Percentiles rank a stretch among this genome's conserved stretches.
These are phyloP conservation scores for Fraxinus velutina DNA, from an alignment of 305 asterid genomes.

Conservation along the genomic window DNA sequence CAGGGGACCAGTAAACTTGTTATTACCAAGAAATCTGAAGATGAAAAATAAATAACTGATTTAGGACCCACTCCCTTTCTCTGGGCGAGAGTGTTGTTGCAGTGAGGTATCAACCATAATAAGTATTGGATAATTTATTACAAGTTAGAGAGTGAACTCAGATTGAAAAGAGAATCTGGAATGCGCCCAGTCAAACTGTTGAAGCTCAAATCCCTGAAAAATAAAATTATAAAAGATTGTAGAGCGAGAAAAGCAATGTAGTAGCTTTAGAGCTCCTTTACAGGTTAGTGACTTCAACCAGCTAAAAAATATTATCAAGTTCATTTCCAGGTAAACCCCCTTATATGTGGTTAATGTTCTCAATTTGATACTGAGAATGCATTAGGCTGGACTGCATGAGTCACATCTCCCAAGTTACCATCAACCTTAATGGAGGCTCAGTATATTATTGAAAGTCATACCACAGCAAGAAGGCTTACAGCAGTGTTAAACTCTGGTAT, in stretches of 20 bases:
- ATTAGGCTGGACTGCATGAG: not conserved
- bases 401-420: not conserved
- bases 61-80: not conserved
- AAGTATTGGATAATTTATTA: constrained; percentile 27
- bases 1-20: constrained; percentile 33
- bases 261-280: not conserved
- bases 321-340: not conserved
- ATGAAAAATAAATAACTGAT: not conserved
- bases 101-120: constrained; percentile 2
- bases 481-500: constrained; percentile 37
- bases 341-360: not conserved
- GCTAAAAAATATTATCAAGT: not conserved
- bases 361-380: not conserved
- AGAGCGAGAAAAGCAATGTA: not conserved
- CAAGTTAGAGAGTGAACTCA: constrained; percentile 50
- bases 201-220: constrained; percentile 83
- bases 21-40: constrained; percentile 49
- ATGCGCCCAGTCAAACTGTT: constrained; percentile 58
- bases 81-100: not conserved
- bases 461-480: constrained; percentile 44
- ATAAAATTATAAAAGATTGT: not conserved
- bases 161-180: constrained; percentile 54
- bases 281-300: not conserved
- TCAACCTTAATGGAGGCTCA: not conserved
- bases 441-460: not conserved